Evolutionary conservation across 2,329 filamentous ascomycete genomes (phyloP), one percentile per base, ranked within the genome.

Genomic region (Knoxdaviesia capensis): DNA sequence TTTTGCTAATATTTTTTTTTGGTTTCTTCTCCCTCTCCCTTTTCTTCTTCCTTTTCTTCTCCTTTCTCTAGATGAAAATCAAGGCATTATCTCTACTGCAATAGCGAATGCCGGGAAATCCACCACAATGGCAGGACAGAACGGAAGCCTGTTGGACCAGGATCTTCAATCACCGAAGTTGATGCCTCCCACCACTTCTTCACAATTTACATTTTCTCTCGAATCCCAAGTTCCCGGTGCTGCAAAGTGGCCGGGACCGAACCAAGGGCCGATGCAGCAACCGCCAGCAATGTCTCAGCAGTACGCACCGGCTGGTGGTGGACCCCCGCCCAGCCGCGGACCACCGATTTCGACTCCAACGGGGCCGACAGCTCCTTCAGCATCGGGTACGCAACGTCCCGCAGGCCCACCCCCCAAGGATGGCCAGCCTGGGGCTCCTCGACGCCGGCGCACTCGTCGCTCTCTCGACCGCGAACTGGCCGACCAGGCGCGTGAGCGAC

Each of bases 171-270:
- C 20, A 20, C 20, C 70, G 11, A 59, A 66, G 5, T 65, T 66
- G 44, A 78, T 73, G 51, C 55, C 71, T 4, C 75, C 70, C 34
- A 75, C 82, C 5, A 73, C 79, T 5, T 84, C 86, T 44, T 80
- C 82, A 0, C 85, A 94, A 51, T 98, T 98, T 56, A 98, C 90
- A 7, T 98, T 98, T 55, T 93, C 85, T 8, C 94, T 86, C 59
- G 83, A 92, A 52, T 88, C 87, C 1, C 85, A 90, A 54, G 84
- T 86, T 34, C 78, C 83, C 1, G 84, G 80, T 45, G 76, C 80
- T 43, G 72, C 85, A 56, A 75, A 77, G 41, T 84, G 81, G 77
- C 81, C 82, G 37, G 74, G 77, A 53, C 59, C 60, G 47, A 20
- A 20, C 20, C 20, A 20, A 20, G 20, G 20, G 20, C 3, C 20